Conservation (phyloP, 257 asterid genomes). For the Ocimum tenuiflorum region DNA sequence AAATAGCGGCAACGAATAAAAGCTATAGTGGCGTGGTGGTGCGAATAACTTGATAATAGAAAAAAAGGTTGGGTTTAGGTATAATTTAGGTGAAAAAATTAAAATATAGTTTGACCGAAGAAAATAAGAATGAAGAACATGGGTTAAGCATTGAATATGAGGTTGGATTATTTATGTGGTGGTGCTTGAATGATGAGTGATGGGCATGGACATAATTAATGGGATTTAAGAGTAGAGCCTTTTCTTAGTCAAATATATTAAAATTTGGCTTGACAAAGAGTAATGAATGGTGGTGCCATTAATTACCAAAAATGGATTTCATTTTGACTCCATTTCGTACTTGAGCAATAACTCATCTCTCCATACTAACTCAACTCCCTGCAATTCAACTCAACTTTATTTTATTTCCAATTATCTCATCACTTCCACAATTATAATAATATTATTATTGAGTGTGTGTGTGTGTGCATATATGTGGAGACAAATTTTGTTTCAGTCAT, state of each 20-base stretch:
- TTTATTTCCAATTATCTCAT: too few relatives aligned
- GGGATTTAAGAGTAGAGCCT: too few relatives aligned
- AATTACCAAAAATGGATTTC: slow-evolving; percentile 18
- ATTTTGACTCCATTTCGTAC: slow-evolving; percentile 17
- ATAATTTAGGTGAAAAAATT: slow-evolving; percentile 6
- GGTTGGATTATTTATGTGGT: slow-evolving; percentile 11
- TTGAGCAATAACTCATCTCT: background rate
- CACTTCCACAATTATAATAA: too few relatives aligned
- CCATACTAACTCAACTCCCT: too few relatives aligned
- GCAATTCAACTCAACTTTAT: too few relatives aligned
- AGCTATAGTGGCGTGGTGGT: background rate
- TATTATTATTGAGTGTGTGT: too few relatives aligned
- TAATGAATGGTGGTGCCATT: slow-evolving; percentile 16
- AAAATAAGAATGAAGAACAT: slow-evolving; percentile 22
- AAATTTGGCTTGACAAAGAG: slow-evolving; percentile 25
- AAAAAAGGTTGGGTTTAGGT: slow-evolving; percentile 1
- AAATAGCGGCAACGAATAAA: background rate
- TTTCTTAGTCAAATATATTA: slow-evolving; percentile 27
- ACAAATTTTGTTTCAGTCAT: too few relatives aligned
- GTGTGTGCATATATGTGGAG: too few relatives aligned
- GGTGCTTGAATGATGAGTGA: too few relatives aligned
- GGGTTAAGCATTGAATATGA: slow-evolving; percentile 29
- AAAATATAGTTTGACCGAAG: slow-evolving; percentile 16
- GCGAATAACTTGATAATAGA: background rate
- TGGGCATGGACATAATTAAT: slow-evolving; percentile 14